These are phyloP conservation scores for Curvularia lunata DNA, from an alignment of 2,329 filamentous ascomycete species.

Conservation along the genomic window DNA sequence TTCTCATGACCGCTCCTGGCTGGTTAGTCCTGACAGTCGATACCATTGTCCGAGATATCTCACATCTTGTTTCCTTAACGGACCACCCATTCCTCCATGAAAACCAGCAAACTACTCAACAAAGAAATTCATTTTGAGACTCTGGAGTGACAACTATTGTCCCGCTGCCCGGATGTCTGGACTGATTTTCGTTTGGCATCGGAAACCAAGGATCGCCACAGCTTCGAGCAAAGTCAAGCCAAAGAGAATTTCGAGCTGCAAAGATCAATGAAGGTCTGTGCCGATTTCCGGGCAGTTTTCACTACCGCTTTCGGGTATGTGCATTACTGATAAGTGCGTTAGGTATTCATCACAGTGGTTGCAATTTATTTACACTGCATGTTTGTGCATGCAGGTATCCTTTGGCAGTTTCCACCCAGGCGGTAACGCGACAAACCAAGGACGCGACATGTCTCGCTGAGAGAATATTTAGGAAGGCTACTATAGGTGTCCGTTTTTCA, in stretches of 20 bases:
- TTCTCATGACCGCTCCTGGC: neutral
- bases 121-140: neutral
- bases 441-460: neutral
- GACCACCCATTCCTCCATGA: too few species aligned
- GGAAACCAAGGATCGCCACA: neutral
- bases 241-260: neutral
- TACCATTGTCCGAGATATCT: neutral
- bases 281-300: too few species aligned
- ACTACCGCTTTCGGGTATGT: neutral
- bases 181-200: neutral
- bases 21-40: neutral
- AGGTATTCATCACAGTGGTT: neutral
- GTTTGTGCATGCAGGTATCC: neutral
- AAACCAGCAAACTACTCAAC: neutral
- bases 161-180: neutral
- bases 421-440: neutral
- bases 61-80: too few species aligned
- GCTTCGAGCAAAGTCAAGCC: constrained; percentile 1
- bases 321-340: neutral
- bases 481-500: too few species aligned
- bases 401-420: neutral
- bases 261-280: neutral
- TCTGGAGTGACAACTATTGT: neutral
- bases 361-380: neutral
- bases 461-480: neutral